Base-by-base conservation (phyloP, 139 green algal species). In the Chlorella sorokiniana region DNA sequence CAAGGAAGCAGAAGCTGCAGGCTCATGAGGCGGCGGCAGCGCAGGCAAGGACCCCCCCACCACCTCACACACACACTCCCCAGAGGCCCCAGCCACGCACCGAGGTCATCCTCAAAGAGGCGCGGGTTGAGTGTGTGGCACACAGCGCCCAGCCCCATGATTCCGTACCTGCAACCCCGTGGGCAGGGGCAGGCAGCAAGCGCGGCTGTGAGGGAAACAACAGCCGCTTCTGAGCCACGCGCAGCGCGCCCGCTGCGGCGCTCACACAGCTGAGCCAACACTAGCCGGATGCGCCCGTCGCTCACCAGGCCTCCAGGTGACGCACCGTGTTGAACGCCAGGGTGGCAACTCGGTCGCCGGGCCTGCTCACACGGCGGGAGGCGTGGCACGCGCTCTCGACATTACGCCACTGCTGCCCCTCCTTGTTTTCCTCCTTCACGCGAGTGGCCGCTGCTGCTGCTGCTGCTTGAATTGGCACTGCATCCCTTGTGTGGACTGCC, bases 291-390 rank as follows among this genome's bases (percentile, higher is more conserved):
- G 35, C 1, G 6, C 38, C 3, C 22, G 16, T 6, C 6, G 42
- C 76, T 59, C 63, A 87, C 91, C 92, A 96, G 31, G 54, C 48
- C 65, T 95, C 91, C 86, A 96, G 70, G 80, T 97, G 94, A 0
- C 91, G 79, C 0, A 56, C 70, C 0, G 88, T 94, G 84, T 97
- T 97, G 90, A 91, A 97, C 0, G 89, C 91, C n/a, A 97, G 75
- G 0, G 93, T 97, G 8, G 86, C 94, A 0, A 96, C 89, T n/a
- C 89, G 82, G 48, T 89, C 83, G 14, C 91, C 92, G 10, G 77
- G 61, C 63, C 63, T 83, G 76, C 51, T 2, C 2, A 20, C 38
- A 73, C 3, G 1, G 18, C 33, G 38, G 6, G 65, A 7, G 40
- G 3, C 18, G 16, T 31, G 38, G 37, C 11, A 37, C 62, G 27